A percentile compares a stretch with the other conserved stretches of the same genome.
Conservation (phyloP, 2,329 filamentous ascomycete species). For the Tolypocladium paradoxum region DNA sequence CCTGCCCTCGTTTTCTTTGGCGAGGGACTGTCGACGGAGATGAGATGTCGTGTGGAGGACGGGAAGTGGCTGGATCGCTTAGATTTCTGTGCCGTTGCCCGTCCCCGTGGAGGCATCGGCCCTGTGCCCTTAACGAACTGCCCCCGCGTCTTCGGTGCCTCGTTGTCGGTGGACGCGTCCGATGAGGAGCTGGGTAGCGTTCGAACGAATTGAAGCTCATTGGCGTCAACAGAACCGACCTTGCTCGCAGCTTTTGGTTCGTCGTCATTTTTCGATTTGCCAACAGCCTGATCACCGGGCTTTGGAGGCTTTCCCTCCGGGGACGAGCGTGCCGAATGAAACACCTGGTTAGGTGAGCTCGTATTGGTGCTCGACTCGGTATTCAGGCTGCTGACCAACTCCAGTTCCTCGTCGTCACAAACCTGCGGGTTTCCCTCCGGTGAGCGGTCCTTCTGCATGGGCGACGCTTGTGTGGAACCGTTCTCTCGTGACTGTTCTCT, state of each 20-base stretch:
- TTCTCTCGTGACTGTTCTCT: not conserved
- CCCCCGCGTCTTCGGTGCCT: not conserved
- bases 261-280: not conserved
- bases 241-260: not conserved
- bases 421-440: not conserved
- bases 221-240: not conserved
- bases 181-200: constrained; percentile 3
- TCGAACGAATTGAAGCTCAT: not conserved
- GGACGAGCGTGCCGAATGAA: constrained; percentile 12
- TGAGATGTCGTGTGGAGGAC: not conserved
- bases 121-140: not conserved
- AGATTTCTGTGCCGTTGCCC: not conserved
- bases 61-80: not conserved
- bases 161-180: not conserved
- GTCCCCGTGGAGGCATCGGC: not conserved
- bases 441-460: not conserved
- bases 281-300: not conserved
- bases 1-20: not conserved
- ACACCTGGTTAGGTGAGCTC: constrained; percentile 4
- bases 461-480: not conserved
- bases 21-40: not conserved
- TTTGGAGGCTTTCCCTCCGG: constrained; percentile 2
- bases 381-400: constrained; percentile 9
- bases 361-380: constrained; percentile 9
- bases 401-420: constrained; percentile 5